Evolutionary conservation across 2,329 filamentous ascomycete genomes (phyloP), one percentile per base, ranked within the genome.

Genomic region (Hirsutella rhossiliensis): DNA sequence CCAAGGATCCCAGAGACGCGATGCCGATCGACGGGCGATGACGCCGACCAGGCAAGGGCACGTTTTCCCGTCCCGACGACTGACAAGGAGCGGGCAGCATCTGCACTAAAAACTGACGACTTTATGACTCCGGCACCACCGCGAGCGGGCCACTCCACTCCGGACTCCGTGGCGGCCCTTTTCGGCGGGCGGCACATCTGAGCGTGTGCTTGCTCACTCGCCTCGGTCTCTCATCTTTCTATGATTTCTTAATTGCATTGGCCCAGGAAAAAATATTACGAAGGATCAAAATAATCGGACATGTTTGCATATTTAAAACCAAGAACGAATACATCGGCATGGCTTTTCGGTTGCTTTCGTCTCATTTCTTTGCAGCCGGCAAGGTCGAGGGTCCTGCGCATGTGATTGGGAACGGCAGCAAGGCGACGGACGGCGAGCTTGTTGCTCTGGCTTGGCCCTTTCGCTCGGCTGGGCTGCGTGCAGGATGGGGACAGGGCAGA

Each of bases 1-100:
- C 55, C 43, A 62, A 63, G 45, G 55, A 57, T 23, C 45, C 51
- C 37, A 50, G 54, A 46, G 56, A 58, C 41, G 45, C 55, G 11
- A 51, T 58, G 27, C 49, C 58, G 19, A 56, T 62, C 31, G 59
- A 52, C 37, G 58, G 59, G 28, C 61, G 56, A 49, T 63, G 50
- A 62, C 19, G 13, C 11, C 48, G 29, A 31, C 27, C 41, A n/a
- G 3, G 20, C 23, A 5, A 11, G 30, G n/a, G 11, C n/a, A 32
- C 11, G 11, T 5, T 11, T n/a, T 12, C 11, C 4, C 15, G 15
- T 13, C 32, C 4, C 38, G 39, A 18, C 27, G 20, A 20, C 30
- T 3, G 4, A n/a, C 30, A 9, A 18, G 8, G 17, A 4, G 17
- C n/a, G 5, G 34, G 5, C 15, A 15, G 17, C 34, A 18, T 9